phyloP scores from a whole-genome alignment of 2,329 filamentous ascomycete species.

The Calonectria leucothoes region DNA sequence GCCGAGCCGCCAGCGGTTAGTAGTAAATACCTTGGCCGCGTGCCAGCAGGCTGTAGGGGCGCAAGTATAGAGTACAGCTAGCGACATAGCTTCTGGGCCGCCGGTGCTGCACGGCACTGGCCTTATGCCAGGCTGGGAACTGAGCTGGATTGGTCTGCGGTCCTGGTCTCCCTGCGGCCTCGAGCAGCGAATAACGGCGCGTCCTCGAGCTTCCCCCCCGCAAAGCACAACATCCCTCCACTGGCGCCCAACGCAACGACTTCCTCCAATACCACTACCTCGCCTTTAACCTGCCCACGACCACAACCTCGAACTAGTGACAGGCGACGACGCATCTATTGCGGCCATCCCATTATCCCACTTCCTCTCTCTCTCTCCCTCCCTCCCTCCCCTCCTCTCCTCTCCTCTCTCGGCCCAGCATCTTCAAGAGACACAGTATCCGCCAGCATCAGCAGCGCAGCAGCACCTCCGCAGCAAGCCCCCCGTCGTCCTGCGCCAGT shows the following conservation, averaged over 20 bases:
- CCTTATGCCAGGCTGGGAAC: not conserved
- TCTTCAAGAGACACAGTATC: constrained; percentile 6
- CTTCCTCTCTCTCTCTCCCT: constrained; percentile 18
- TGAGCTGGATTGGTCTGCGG: constrained; percentile 9
- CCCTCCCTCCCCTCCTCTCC: constrained; percentile 18
- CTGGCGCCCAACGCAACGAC: constrained; percentile 38
- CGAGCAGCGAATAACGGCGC: constrained; percentile 39
- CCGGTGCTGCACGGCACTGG: constrained; percentile 9
- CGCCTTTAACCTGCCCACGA: constrained; percentile 22
- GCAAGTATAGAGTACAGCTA: not conserved
- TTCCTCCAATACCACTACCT: constrained; percentile 5
- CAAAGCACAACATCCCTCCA: constrained; percentile 41
- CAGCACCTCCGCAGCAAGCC: constrained; percentile 26
- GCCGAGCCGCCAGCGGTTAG: not conserved
- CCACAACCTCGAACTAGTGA: constrained; percentile 38
- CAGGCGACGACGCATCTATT: constrained; percentile 25
- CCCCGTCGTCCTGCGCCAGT: constrained; percentile 37
- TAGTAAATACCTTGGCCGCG: not conserved
- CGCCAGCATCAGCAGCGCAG: constrained; percentile 33
- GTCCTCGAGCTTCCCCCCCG: constrained; percentile 40
- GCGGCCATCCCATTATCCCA: constrained; percentile 13
- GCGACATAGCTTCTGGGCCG: not conserved
- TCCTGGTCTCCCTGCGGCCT: constrained; percentile 27
- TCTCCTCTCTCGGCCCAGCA: constrained; percentile 8
- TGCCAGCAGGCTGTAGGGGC: not conserved